Evolutionary conservation across 1,139 yeast species (phyloP).

Genomic region (Suzukiozyma palmioleophila): DNA sequence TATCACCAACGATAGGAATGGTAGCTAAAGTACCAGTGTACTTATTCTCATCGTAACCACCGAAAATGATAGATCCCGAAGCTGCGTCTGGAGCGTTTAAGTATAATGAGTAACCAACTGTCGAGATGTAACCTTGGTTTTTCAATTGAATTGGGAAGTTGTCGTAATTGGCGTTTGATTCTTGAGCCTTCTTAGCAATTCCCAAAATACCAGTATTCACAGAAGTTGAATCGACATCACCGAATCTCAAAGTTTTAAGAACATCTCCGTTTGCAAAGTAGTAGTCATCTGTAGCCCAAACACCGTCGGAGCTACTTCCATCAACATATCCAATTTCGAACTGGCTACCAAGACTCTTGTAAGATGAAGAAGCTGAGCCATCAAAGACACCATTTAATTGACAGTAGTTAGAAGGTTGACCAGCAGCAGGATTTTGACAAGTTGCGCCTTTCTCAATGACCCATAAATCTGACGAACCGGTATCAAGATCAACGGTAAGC

Average conservation of each 20-base stretch:
- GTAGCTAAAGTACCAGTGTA: conserved; percentile 10
- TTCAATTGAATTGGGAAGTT: conserved; percentile 24
- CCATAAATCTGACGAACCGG: conserved; percentile 33
- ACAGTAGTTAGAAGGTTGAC: conserved; percentile 2
- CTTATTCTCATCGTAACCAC: conserved; percentile 18
- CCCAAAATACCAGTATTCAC: conserved; percentile 16
- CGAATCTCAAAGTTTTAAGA: conserved; percentile 13
- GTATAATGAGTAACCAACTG: conserved; percentile 23
- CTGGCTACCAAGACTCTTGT: conserved; percentile 6
- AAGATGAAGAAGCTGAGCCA: conserved; percentile 10
- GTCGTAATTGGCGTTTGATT: conserved; percentile 8
- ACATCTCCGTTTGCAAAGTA: conserved; percentile 11
- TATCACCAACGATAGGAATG: conserved; percentile 1
- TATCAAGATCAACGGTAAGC: conserved; percentile 20
- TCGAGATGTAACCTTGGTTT: conserved; percentile 20
- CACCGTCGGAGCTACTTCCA: conserved; percentile 34
- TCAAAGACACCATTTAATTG: conserved; percentile 5
- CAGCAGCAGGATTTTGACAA: conserved; percentile 4
- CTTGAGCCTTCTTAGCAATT: conserved; percentile 10
- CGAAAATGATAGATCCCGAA: conserved; percentile 16
- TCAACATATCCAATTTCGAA: conserved; percentile 10
- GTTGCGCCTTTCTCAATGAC: conserved; percentile 9
- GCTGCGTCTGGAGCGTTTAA: conserved; percentile 13
- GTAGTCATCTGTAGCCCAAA: conserved; percentile 49
- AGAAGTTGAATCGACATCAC: conserved; percentile 10